Evolutionary conservation across 2,329 filamentous ascomycete species (phyloP).

Genomic region (Monosporascus ibericus): DNA sequence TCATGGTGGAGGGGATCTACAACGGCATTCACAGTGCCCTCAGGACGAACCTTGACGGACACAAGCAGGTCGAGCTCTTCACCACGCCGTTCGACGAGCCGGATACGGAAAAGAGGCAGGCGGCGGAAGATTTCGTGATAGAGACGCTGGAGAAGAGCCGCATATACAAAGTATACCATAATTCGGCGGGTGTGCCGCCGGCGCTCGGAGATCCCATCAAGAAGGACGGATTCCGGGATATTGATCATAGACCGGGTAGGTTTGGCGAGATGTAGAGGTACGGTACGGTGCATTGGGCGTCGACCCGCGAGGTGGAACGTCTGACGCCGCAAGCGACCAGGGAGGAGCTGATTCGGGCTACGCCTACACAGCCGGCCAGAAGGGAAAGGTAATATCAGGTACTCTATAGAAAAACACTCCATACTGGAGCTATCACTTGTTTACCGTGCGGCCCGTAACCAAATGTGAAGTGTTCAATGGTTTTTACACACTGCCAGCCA

Average conservation of each 20-base stretch:
- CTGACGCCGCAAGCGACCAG: constrained; percentile 15
- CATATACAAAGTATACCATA: constrained; percentile 33
- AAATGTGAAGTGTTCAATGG: too few relatives aligned
- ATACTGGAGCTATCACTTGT: too few relatives aligned
- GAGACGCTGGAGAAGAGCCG: constrained; percentile 28
- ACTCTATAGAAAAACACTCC: too few relatives aligned
- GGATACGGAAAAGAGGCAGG: constrained; percentile 16
- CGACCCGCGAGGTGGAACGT: constrained; percentile 19
- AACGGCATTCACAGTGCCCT: constrained; percentile 27
- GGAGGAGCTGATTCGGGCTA: constrained; percentile 18
- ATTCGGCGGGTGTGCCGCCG: constrained; percentile 22
- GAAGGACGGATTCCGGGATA: constrained; percentile 17
- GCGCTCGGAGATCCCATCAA: constrained; percentile 26
- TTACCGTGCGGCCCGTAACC: too few relatives aligned
- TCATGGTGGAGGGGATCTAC: constrained; percentile 25
- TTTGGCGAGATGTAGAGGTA: constrained; percentile 30
- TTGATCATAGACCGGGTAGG: constrained; percentile 25
- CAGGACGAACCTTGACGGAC: constrained; percentile 21
- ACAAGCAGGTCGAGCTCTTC: constrained; percentile 25
- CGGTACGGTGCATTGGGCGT: constrained; percentile 28
- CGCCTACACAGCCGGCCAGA: constrained; percentile 5
- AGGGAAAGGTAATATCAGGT: too few relatives aligned
- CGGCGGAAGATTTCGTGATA: constrained; percentile 25
- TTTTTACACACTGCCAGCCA: too few relatives aligned
- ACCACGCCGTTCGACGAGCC: constrained; percentile 26